These are phyloP conservation scores for Pleurotus sapidus DNA, from an alignment of 768 basidiomycete species.

Conservation along the genomic window DNA sequence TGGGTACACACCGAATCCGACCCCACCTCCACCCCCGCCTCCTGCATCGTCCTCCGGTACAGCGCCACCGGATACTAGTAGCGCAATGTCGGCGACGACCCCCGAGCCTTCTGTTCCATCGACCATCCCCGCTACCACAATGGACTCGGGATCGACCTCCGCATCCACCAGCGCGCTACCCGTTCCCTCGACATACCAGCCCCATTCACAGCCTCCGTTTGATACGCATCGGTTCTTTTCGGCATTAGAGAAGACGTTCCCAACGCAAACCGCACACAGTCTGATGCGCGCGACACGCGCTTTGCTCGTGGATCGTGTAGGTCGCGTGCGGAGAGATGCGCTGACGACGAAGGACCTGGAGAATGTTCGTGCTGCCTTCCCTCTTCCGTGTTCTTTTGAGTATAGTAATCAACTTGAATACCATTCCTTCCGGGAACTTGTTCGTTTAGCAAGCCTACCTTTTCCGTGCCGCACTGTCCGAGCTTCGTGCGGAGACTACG, in stretches of 20 bases:
- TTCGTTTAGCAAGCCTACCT: slow-evolving; percentile 84
- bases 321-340: slow-evolving; percentile 67
- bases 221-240: slow-evolving; percentile 78
- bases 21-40: neutral
- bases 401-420: neutral
- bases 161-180: neutral
- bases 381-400: neutral
- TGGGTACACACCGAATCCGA: neutral
- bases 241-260: slow-evolving; percentile 71
- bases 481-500: slow-evolving; percentile 83
- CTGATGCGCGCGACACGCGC: slow-evolving; percentile 85
- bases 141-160: neutral
- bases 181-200: neutral
- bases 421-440: neutral
- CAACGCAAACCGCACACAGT: slow-evolving; percentile 68
- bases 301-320: slow-evolving; percentile 72
- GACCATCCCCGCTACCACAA: neutral
- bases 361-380: slow-evolving; percentile 51
- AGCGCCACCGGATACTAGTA: neutral
- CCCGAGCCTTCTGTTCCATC: neutral
- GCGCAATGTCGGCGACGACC: neutral
- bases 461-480: slow-evolving; percentile 90
- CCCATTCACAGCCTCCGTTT: slow-evolving; percentile 67
- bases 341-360: slow-evolving; percentile 77
- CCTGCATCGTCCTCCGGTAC: neutral